Base-by-base conservation (phyloP, 2,329 filamentous ascomycete genomes). In the Diaporthe citriasiana region DNA sequence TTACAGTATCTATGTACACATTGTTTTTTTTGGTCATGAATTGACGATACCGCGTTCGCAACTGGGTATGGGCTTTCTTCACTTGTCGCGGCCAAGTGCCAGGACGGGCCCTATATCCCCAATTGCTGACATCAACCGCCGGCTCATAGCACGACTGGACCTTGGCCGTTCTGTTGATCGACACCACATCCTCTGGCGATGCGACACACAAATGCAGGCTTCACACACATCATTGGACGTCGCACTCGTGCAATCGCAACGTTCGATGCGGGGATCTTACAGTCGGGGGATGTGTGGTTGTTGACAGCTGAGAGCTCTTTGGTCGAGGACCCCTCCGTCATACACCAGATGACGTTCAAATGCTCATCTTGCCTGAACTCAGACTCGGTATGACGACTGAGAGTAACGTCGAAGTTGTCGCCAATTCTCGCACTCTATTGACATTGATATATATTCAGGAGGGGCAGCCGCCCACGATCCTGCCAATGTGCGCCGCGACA, bases 241-340 rank as follows among this genome's bases (percentile, higher is more conserved):
- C 22, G 63, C 47, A 53, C 30, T 25, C 12, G 27, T 40, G 53
- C 56, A 38, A 15, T 40, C 13, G 30, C 56, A 60, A 53, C 56
- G 69, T 47, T 59, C 53, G 30, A 45, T 59, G 70, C 59, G 73
- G 73, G 70, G 59, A 38, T 7, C 42, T n/a, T n/a, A 74, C n/a
- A 51, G n/a, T 12, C 5, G 50, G 25, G 40, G 60, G 51, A 38
- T 56, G 42, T 59, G 69, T 71, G 27, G 40, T 72, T 22, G 53
- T 57, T 60, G 71, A 70, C 63, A 70, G 65, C 69, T 50, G 25
- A 7, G 42, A 72, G 25, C 72, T 74, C 50, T 72, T 57, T 74
- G 72, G 72, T 55, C 40, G 50, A 53, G 19, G 35, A 22, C 72
- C 68, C 72, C 72, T 74, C 72, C 53, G 66, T 30, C 51, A 45